Base-by-base conservation (phyloP, 495 filamentous ascomycete genomes). In the Penicillium nucicola region DNA sequence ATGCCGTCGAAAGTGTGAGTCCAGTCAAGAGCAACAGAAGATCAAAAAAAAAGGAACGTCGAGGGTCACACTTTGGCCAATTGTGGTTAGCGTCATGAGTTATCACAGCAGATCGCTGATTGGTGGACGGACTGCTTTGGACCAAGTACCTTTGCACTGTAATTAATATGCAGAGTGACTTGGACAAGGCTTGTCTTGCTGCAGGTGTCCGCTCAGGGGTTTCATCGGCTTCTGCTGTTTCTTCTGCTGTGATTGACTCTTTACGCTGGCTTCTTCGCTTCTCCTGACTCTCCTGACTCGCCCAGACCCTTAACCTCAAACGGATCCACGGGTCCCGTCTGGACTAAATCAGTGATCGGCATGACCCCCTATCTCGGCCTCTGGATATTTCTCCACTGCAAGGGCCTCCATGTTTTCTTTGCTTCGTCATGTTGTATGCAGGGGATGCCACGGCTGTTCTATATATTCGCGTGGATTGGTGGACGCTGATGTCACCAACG, bases 1-100 rank as follows among this genome's bases (percentile, higher is more conserved):
- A 48, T 48, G 46, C 10, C 25, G 20, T 41, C 36, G 46, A 48
- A 48, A 33, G 36, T 48, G 28, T 36, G 7, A n/a, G n/a, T 28
- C 25, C 7, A 8, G 25, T 8, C 7, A 8, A 8, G 20, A 35
- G 14, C 6, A 45, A 7, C 15, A 35, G 15, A n/a, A 31, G 6
- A 19, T 11, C 1, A 37, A 22, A 32, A 31, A 48, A 40, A 39
- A 32, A 40, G 37, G 25, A 13, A 48, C n/a, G 7, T 18, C n/a
- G 14, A 41, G 38, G 7, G n/a, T 42, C 17, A 37, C 36, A 13
- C 46, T 48, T 48, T 40, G 36, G 28, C 22, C 12, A 23, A 23
- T 48, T 23, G 36, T 35, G 46, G 20, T 31, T 23, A 35, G 28
- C 19, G 37, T 40, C 7, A 17, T 15, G n/a, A 9, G 18, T 35